These are phyloP conservation scores for Lagenidium sp. DNA, from an alignment of 352 stramenopile species.

Conservation along the genomic window DNA sequence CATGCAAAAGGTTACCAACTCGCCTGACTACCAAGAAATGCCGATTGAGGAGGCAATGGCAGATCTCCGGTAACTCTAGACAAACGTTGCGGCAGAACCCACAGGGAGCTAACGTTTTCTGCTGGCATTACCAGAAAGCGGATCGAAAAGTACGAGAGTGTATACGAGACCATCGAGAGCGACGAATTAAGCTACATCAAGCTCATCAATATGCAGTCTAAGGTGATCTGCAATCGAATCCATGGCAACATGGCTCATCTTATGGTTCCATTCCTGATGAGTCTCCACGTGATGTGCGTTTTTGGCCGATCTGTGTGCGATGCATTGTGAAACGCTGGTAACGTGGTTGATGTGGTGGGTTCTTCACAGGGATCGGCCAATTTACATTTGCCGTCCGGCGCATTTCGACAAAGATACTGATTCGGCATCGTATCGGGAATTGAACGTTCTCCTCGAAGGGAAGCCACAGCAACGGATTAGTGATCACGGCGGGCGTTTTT, in stretches of 20 bases:
- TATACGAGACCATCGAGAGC: conserved; percentile 52
- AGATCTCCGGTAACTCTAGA: conserved; percentile 47
- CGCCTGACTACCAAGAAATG: conserved; percentile 52
- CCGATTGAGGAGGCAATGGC: conserved; percentile 30
- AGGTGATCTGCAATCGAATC: conserved; percentile 44
- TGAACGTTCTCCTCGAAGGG: conserved; percentile 1
- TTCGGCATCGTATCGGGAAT: conserved; percentile 13
- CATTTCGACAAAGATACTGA: conserved; percentile 22
- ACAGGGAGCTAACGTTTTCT: too few species aligned
- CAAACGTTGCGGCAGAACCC: too few species aligned
- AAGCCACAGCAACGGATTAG: conserved; percentile 4
- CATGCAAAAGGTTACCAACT: conserved; percentile 36
- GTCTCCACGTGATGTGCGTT: conserved; percentile 32
- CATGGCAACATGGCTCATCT: conserved; percentile 38
- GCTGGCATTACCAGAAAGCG: conserved; percentile 29
- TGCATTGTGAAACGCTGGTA: background rate
- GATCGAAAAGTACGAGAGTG: conserved; percentile 61
- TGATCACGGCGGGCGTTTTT: conserved; percentile 15
- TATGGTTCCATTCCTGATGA: conserved; percentile 42
- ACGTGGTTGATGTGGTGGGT: background rate
- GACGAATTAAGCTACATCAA: conserved; percentile 72
- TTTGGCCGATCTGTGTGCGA: too few species aligned
- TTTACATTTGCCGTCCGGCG: conserved; percentile 30
- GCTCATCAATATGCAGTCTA: conserved; percentile 56
- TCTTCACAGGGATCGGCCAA: conserved; percentile 16